These are phyloP conservation scores for Pholiota microspora DNA, from an alignment of 768 basidiomycete species.

Conservation along the genomic window DNA sequence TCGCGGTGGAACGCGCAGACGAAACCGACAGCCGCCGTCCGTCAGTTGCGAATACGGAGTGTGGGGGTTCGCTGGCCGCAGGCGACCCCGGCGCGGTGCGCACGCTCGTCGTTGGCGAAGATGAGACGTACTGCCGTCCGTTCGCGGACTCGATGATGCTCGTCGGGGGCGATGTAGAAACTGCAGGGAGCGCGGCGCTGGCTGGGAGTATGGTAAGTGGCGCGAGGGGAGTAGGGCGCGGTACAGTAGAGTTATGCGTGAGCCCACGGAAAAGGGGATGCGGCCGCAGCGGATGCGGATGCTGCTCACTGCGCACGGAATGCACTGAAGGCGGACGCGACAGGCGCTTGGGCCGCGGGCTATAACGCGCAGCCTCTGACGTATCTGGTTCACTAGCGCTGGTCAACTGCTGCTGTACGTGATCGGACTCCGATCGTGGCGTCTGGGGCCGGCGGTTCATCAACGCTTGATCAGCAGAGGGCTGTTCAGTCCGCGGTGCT, in stretches of 20 bases:
- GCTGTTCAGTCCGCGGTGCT: neutral
- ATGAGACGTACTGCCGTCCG: conserved; percentile 22
- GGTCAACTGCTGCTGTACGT: neutral
- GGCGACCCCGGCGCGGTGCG: conserved; percentile 26
- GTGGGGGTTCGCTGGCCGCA: conserved; percentile 22
- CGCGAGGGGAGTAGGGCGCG: conserved; percentile 59
- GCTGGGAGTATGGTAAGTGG: conserved; percentile 58
- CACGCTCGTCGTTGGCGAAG: conserved; percentile 33
- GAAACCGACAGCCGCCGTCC: conserved; percentile 33
- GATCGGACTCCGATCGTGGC: neutral
- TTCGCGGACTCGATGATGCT: conserved; percentile 19
- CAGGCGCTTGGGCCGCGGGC: conserved; percentile 39
- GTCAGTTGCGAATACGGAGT: conserved; percentile 28
- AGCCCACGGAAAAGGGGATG: conserved; percentile 79
- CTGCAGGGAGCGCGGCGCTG: conserved; percentile 41
- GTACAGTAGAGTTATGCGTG: conserved; percentile 49
- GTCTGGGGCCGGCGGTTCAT: neutral
- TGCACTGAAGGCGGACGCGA: conserved; percentile 66
- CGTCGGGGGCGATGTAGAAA: conserved; percentile 36
- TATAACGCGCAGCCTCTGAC: conserved; percentile 21
- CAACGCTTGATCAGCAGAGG: neutral
- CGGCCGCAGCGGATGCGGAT: conserved; percentile 50
- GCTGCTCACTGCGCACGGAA: conserved; percentile 44
- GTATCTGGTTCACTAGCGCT: conserved; percentile 12
- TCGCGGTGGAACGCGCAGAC: conserved; percentile 29